Evolutionary conservation across 192 early-diverging fungal species (phyloP), one percentile per base, ranked within the genome.

Genomic region (Cetraspora pellucida): DNA sequence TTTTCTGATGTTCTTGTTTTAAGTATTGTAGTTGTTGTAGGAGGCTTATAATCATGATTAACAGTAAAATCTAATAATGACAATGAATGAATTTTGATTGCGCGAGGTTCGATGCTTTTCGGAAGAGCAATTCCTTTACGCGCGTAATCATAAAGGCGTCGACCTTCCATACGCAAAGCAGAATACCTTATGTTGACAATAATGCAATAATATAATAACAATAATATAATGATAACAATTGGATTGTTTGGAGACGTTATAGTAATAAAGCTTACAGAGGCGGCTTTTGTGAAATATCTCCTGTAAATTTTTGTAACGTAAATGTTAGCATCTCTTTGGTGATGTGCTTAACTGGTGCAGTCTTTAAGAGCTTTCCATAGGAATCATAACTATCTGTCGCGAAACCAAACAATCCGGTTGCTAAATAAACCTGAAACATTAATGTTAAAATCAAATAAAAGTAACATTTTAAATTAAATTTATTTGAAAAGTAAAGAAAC

Each of bases 71-170:
- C 81, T 10, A 81, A 45, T 50, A 89, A 31, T 0, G 84, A 78
- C 8, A 89, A 45, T 4, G 52, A 78, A 71, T 79, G 27, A 54
- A 89, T 85, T 6, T 76, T 78, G 2, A 85, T 78, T 28, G 77
- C 58, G 23, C 88, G 74, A 21, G 80, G 31, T n/a, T 82, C 66
- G 30, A 86, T 85, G 9, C 79, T 73, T 57, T 74, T 58, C 19
- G 88, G 88, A 59, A 87, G 64, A 21, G 57, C 50, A 10, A 81
- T 61, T 1, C 87, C 88, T 16, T 79, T 75, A 9, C 92, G 85
- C 0, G 92, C 91, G 78, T 93, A 93, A 19, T 93, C 88, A 65
- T 93, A 92, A 11, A 94, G 77, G 30, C 89, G 75, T 70, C 89
- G 88, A 25, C 93, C 93, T 49, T 92, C 85, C 45, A 94, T 82